Conservation (phyloP, 768 basidiomycete species). For the Termitomyces sp. region DNA sequence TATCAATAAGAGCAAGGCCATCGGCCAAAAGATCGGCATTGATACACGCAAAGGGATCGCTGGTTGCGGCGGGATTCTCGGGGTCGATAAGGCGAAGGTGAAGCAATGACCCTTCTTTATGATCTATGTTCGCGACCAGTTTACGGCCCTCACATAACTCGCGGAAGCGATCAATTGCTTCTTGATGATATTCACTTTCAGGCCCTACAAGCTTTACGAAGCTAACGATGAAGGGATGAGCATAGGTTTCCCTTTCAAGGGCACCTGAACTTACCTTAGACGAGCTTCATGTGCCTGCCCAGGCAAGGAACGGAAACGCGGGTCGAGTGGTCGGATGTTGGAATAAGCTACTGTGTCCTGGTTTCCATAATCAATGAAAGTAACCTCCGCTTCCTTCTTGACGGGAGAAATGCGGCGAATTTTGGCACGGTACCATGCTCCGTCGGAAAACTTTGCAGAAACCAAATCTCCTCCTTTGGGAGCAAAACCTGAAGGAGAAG, state of each 20-base stretch:
- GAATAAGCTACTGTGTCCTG: slow-evolving; percentile 81
- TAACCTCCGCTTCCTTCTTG: slow-evolving; percentile 92
- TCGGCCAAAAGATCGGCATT: slow-evolving; percentile 89
- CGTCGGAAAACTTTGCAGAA: slow-evolving; percentile 91
- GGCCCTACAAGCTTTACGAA: slow-evolving; percentile 80
- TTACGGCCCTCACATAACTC: slow-evolving; percentile 87
- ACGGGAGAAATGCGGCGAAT: slow-evolving; percentile 80
- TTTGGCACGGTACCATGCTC: slow-evolving; percentile 94
- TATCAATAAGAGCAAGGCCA: slow-evolving; percentile 78
- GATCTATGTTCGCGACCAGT: slow-evolving; percentile 93
- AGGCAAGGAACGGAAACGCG: slow-evolving; percentile 83
- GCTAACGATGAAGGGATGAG: slow-evolving; percentile 30
- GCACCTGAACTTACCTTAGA: slow-evolving; percentile 50
- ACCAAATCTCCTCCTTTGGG: slow-evolving; percentile 88
- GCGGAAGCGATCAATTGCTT: slow-evolving; percentile 85
- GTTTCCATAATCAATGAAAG: slow-evolving; percentile 95
- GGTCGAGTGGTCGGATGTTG: slow-evolving; percentile 84
- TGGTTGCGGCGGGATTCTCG: slow-evolving; percentile 55
- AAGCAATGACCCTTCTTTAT: slow-evolving; percentile 68
- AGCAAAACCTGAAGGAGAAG: slow-evolving; percentile 59
- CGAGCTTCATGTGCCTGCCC: slow-evolving; percentile 95
- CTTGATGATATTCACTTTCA: slow-evolving; percentile 82
- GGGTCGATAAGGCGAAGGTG: slow-evolving; percentile 95
- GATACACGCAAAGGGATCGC: slow-evolving; percentile 71
- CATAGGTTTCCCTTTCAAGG: not conserved